phyloP scores from a whole-genome alignment of 2,329 filamentous ascomycete species.

The Beauveria australis region DNA sequence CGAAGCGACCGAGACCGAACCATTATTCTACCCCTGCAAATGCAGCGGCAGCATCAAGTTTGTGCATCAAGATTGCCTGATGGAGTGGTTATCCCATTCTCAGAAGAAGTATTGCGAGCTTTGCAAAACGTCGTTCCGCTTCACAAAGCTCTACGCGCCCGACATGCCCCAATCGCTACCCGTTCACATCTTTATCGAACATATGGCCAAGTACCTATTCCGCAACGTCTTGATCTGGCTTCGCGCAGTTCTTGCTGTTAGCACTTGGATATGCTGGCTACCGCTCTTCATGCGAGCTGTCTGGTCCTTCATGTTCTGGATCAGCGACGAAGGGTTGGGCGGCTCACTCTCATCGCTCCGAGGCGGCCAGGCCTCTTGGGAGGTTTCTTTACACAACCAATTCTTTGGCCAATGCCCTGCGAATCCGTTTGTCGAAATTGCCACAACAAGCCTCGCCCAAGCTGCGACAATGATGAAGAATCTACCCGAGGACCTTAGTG shows the following conservation, averaged over 20 bases:
- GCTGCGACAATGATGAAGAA: slow-evolving; percentile 6
- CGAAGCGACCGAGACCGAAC: slow-evolving; percentile 73
- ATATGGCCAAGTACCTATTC: slow-evolving; percentile 65
- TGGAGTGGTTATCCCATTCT: slow-evolving; percentile 98
- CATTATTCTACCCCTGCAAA: slow-evolving; percentile 95
- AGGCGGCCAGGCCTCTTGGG: slow-evolving; percentile 14
- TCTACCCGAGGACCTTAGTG: background rate
- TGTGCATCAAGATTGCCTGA: slow-evolving; percentile 94
- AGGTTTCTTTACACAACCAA: background rate
- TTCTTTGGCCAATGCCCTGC: background rate
- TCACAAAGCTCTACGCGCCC: slow-evolving; percentile 94
- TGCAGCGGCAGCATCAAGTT: slow-evolving; percentile 98
- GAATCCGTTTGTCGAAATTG: background rate
- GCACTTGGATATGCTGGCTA: slow-evolving; percentile 82
- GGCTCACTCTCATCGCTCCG: slow-evolving; percentile 20
- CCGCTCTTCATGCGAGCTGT: slow-evolving; percentile 86
- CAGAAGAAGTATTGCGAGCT: slow-evolving; percentile 99
- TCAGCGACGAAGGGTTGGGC: slow-evolving; percentile 67
- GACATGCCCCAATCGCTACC: slow-evolving; percentile 86
- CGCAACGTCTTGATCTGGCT: slow-evolving; percentile 70
- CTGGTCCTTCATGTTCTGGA: slow-evolving; percentile 92
- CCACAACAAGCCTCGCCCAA: slow-evolving; percentile 4
- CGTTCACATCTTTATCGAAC: slow-evolving; percentile 68
- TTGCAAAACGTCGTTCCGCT: slow-evolving; percentile 96
- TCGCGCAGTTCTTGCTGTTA: slow-evolving; percentile 67